Base-by-base conservation (phyloP, 805 yeast genomes). In the Limtongia smithiae region DNA sequence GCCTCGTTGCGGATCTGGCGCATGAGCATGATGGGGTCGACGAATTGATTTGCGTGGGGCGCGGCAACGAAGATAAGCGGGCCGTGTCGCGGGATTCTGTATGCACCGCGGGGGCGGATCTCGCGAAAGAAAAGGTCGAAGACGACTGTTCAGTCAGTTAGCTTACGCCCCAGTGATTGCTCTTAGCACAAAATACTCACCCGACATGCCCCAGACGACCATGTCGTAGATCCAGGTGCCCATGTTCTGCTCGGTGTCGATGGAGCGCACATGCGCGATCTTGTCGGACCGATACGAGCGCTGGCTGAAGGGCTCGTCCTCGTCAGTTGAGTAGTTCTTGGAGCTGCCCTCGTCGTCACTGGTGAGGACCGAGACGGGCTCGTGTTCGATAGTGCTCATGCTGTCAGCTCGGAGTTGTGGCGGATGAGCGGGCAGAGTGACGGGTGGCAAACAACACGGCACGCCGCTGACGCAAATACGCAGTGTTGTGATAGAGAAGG, bases 21-120 rank as follows among this genome's bases (percentile, higher is more conserved):
- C 85, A 87, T 82, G 40, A 93, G 72, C 44, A 93, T 76, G 41
- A 90, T 79, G 1, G 93, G 91, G 58, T 81, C 86, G 30, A 90
- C 88, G 64, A 90, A 90, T 68, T 87, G 95, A 63, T 87, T 87
- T n/a, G 96, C 95, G 70, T 91, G 98, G 1, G 97, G 97, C 1
- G 96, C 98, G 9, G 93, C 94, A 31, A 93, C 97, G 55, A 93
- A 83, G 46, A 91, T 83, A 7, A 89, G 82, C 0, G 97, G 91
- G 0, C 96, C 97, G 8, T 75, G 67, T 27, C 76, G 72, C 12
- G 85, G 84, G 43, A 80, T 75, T 40, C 77, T 77, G 68, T 80
- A 87, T 1, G 95, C 88, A 1, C 97, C 96, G 51, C 97, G 76
- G 2, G 93, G 81, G 45, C 87, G 76, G 55, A 91, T 88, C 63